These are phyloP conservation scores for Pulveroboletus sp. DNA, from an alignment of 768 basidiomycete species.

Conservation along the genomic window DNA sequence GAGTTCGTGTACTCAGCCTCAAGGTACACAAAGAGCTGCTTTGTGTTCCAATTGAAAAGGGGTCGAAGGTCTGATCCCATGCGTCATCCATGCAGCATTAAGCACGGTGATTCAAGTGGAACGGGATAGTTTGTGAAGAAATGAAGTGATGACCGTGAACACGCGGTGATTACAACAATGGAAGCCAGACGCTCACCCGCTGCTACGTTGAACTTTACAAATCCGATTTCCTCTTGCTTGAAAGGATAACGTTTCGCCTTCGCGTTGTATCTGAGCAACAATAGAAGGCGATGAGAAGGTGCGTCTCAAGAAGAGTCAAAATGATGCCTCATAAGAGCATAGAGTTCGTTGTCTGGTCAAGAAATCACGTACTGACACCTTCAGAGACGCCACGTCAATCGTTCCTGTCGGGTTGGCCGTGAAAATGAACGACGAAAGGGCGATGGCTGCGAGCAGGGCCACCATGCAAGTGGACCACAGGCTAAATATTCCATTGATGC, in stretches of 20 bases:
- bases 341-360: too few species aligned
- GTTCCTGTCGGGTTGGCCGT: slow-evolving; percentile 53
- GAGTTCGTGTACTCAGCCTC: slow-evolving; percentile 77
- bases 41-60: slow-evolving; percentile 95
- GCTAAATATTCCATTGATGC: slow-evolving; percentile 71
- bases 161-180: slow-evolving; percentile 23
- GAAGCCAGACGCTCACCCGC: slow-evolving; percentile 54
- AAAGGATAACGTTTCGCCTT: slow-evolving; percentile 52
- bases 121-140: slow-evolving; percentile 17
- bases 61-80: slow-evolving; percentile 62
- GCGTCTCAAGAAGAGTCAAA: slow-evolving; percentile 7
- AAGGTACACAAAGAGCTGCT: slow-evolving; percentile 85
- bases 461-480: slow-evolving; percentile 73
- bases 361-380: slow-evolving; percentile 62
- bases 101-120: slow-evolving; percentile 18
- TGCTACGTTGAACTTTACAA: slow-evolving; percentile 75
- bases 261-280: slow-evolving; percentile 39
- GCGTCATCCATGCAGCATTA: slow-evolving; percentile 2
- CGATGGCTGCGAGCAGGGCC: slow-evolving; percentile 64
- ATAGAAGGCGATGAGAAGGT: slow-evolving; percentile 10
- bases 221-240: slow-evolving; percentile 70
- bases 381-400: slow-evolving; percentile 58
- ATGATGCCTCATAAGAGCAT: slow-evolving; percentile 7
- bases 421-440: slow-evolving; percentile 70
- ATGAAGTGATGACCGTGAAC: slow-evolving; percentile 28